Conservation (phyloP, 2,329 filamentous ascomycete species). For the Pezicula neosporulosa region DNA sequence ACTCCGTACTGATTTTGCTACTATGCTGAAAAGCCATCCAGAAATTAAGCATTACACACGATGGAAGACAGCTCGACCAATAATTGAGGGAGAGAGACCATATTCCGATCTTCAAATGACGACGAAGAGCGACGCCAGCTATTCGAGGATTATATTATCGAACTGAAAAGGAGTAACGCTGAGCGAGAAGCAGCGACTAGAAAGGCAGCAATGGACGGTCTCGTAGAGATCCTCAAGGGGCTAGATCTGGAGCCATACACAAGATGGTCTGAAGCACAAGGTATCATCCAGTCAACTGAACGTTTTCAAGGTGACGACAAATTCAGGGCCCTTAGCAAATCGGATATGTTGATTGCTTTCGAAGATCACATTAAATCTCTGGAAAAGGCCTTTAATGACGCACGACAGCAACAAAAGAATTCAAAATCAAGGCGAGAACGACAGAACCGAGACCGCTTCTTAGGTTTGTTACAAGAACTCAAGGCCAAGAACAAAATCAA, state of each 20-base stretch:
- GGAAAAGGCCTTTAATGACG: conserved; percentile 88
- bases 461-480: conserved; percentile 71
- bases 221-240: conserved; percentile 73
- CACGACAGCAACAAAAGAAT: conserved; percentile 82
- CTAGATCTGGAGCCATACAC: conserved; percentile 90
- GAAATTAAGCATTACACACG: conserved; percentile 97
- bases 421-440: conserved; percentile 78
- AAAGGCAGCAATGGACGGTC: conserved; percentile 79
- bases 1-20: conserved; percentile 88
- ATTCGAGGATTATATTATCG: conserved; percentile 88
- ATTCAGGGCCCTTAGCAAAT: conserved; percentile 80
- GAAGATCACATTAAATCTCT: conserved; percentile 92
- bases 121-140: conserved; percentile 85
- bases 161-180: conserved; percentile 75
- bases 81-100: conserved; percentile 91
- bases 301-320: conserved; percentile 78
- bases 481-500: conserved; percentile 77
- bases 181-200: conserved; percentile 71
- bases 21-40: conserved; percentile 92
- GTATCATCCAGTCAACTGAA: conserved; percentile 72
- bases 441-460: conserved; percentile 79
- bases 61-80: conserved; percentile 93
- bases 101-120: conserved; percentile 86
- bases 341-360: conserved; percentile 88
- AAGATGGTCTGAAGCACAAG: conserved; percentile 87